Evolutionary conservation across 352 stramenopile species (phyloP).

Genomic region (Phytophthora hybrid): DNA sequence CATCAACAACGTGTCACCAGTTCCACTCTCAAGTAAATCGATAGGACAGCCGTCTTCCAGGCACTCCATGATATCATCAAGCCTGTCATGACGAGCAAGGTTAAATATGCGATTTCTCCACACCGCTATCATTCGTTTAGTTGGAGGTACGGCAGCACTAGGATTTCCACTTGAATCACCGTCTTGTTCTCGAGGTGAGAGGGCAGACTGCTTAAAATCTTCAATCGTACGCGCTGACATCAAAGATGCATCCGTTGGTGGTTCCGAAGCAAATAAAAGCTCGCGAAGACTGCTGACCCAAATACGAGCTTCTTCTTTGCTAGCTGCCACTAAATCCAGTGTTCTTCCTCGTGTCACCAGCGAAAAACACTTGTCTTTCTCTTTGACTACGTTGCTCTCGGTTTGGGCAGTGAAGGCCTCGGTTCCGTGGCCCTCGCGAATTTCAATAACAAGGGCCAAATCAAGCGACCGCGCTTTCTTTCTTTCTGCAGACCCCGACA

Average conservation of each 20-base stretch:
- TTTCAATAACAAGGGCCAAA: slow-evolving; percentile 59
- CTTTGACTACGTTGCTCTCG: slow-evolving; percentile 51
- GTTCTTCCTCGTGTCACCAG: slow-evolving; percentile 65
- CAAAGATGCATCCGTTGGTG: slow-evolving; percentile 16
- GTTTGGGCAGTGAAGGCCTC: slow-evolving; percentile 69
- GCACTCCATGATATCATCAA: slow-evolving; percentile 54
- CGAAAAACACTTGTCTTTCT: slow-evolving; percentile 75
- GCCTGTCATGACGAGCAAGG: slow-evolving; percentile 48
- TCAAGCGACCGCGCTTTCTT: slow-evolving; percentile 49
- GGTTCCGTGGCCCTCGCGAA: slow-evolving; percentile 64
- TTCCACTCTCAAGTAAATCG: slow-evolving; percentile 76
- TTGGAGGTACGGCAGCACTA: slow-evolving; percentile 18
- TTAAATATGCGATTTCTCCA: slow-evolving; percentile 78
- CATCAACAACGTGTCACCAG: slow-evolving; percentile 83
- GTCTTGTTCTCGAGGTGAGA: slow-evolving; percentile 37
- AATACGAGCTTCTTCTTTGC: slow-evolving; percentile 79
- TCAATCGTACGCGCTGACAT: slow-evolving; percentile 55
- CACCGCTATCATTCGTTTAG: slow-evolving; percentile 51
- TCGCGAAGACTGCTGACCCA: slow-evolving; percentile 63
- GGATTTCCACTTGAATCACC: slow-evolving; percentile 11
- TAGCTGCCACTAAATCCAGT: slow-evolving; percentile 77
- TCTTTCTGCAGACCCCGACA: slow-evolving; percentile 43
- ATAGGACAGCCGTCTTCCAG: slow-evolving; percentile 77
- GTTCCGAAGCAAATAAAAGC: slow-evolving; percentile 42
- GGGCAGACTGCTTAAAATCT: slow-evolving; percentile 53